phyloP scores from a whole-genome alignment of 768 basidiomycete genomes.

The Clavulina sp. region DNA sequence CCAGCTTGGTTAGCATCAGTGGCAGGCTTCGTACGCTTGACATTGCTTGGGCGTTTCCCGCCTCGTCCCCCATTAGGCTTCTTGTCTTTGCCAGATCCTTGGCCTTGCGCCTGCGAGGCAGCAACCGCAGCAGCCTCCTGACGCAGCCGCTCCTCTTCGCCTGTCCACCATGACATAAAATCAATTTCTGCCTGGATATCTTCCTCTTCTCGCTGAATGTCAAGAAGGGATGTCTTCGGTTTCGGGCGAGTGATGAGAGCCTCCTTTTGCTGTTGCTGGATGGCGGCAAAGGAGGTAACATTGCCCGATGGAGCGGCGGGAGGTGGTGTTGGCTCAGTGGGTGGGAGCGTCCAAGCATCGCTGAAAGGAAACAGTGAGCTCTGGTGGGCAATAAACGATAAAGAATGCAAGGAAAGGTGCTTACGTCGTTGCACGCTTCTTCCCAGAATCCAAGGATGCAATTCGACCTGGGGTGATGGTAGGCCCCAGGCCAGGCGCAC shows the following conservation, averaged over 20 bases:
- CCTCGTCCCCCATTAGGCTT: too few species aligned
- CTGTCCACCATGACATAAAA: conserved; percentile 80
- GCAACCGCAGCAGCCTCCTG: conserved; percentile 21
- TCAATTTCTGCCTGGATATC: conserved; percentile 50
- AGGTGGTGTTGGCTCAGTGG: conserved; percentile 18
- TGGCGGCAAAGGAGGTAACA: conserved; percentile 56
- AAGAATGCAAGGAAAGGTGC: not conserved
- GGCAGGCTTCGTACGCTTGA: too few species aligned
- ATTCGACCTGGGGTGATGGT: conserved; percentile 45
- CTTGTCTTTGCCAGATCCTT: not conserved
- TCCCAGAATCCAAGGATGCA: conserved; percentile 13
- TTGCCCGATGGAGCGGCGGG: conserved; percentile 10
- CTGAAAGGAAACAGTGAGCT: conserved; percentile 2
- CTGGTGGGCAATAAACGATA: not conserved
- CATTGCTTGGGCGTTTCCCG: too few species aligned
- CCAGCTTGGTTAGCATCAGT: too few species aligned
- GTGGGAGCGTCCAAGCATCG: conserved; percentile 46
- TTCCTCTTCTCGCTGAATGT: conserved; percentile 78
- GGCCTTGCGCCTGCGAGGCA: not conserved
- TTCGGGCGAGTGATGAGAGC: conserved; percentile 26
- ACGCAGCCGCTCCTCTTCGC: conserved; percentile 57
- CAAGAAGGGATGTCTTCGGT: conserved; percentile 45
- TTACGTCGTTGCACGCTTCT: not conserved
- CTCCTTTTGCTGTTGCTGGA: conserved; percentile 60
- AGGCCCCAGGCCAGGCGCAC: conserved; percentile 40